A percentile compares a stretch with the other conserved stretches of the same genome.
Evolutionary conservation across 306 rosid genomes (phyloP).

Genomic region (Pachyrhizus erosus): DNA sequence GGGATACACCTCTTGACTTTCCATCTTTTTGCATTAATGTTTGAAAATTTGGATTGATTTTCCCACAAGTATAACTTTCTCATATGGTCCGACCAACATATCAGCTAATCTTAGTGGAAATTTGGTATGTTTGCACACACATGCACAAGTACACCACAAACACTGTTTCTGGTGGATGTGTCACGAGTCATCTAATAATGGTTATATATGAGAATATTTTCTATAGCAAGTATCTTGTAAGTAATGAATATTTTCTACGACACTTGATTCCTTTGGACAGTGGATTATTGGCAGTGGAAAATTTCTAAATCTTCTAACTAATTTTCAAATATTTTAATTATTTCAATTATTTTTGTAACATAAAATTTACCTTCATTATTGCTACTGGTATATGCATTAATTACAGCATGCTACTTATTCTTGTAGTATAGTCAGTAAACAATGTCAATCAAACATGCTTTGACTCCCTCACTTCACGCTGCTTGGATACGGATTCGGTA

Average conservation of each 20-base stretch:
- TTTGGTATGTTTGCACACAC: neutral
- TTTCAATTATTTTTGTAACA: neutral
- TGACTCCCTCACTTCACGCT: too few relatives aligned
- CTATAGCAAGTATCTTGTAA: neutral
- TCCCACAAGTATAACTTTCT: too few relatives aligned
- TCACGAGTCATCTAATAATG: conserved; percentile 1
- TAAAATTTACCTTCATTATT: neutral
- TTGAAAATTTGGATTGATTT: too few relatives aligned
- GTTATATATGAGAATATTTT: neutral
- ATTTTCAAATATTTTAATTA: conserved; percentile 15
- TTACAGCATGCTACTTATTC: neutral
- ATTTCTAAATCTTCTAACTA: neutral
- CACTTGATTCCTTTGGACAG: neutral
- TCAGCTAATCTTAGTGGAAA: conserved; percentile 4
- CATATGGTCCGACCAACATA: neutral
- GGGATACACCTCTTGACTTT: too few relatives aligned
- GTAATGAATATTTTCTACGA: neutral
- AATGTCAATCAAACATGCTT: conserved; percentile 30
- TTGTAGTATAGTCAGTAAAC: conserved; percentile 31
- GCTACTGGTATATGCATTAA: neutral
- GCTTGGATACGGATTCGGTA: too few relatives aligned
- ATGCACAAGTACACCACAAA: neutral
- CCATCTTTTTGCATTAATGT: too few relatives aligned
- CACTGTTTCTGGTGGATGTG: conserved; percentile 5
- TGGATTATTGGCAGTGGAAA: neutral